phyloP scores from a whole-genome alignment of 2,329 filamentous ascomycete genomes.

The Aureobasidium pullulans region DNA sequence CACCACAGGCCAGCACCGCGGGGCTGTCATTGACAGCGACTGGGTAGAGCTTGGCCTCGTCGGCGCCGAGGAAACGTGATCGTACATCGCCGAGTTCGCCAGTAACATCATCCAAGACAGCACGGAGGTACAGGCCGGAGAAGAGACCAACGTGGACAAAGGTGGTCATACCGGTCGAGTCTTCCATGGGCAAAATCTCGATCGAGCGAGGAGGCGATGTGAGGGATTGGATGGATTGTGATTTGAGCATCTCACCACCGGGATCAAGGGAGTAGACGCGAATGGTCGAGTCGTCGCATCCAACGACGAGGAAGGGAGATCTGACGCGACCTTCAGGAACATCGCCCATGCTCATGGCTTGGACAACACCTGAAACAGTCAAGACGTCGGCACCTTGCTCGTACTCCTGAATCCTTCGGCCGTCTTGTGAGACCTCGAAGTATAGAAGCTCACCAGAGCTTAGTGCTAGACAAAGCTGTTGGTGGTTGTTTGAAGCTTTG shows the following conservation, averaged over 20 bases:
- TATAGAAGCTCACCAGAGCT: constrained; percentile 97
- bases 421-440: constrained; percentile 93
- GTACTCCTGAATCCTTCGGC: constrained; percentile 75
- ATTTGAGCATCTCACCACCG: constrained; percentile 17
- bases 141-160: constrained; percentile 95
- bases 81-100: constrained; percentile 92
- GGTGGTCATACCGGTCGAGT: constrained; percentile 80
- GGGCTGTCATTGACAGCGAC: constrained; percentile 81
- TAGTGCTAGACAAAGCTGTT: constrained; percentile 86
- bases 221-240: constrained; percentile 19
- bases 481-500: constrained; percentile 84
- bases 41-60: constrained; percentile 80
- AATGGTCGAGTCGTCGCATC: constrained; percentile 93
- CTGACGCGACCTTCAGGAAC: constrained; percentile 83
- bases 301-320: constrained; percentile 90
- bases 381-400: constrained; percentile 67
- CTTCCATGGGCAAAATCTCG: constrained; percentile 90
- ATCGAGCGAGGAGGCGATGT: constrained; percentile 36
- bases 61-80: constrained; percentile 88
- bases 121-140: constrained; percentile 92
- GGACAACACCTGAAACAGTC: constrained; percentile 92
- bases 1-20: constrained; percentile 83
- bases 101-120: constrained; percentile 88
- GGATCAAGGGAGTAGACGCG: constrained; percentile 85
- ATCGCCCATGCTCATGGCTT: constrained; percentile 85